Evolutionary conservation across 2,329 filamentous ascomycete genomes (phyloP).

Genomic region (Lachnellula arida): DNA sequence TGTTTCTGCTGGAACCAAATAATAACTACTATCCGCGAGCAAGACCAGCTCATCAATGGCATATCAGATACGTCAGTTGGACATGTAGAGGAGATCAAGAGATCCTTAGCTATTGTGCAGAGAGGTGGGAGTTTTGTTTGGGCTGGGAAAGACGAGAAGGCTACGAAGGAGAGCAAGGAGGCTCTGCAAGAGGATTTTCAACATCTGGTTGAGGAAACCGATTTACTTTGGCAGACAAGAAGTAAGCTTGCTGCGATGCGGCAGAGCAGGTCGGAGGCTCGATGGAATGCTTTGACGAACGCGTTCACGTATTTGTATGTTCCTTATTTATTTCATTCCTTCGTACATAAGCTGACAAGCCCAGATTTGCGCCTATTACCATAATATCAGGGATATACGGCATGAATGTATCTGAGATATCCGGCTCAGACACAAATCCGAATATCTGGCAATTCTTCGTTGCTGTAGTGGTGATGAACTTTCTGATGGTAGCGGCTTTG

Average conservation of each 20-base stretch:
- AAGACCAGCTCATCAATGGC: conserved; percentile 25
- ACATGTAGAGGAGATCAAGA: conserved; percentile 29
- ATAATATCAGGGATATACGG: conserved; percentile 28
- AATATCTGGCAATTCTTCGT: conserved; percentile 31
- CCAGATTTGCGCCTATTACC: conserved; percentile 23
- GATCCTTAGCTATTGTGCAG: conserved; percentile 20
- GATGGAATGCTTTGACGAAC: conserved; percentile 24
- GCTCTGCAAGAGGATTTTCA: conserved; percentile 27
- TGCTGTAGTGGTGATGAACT: conserved; percentile 17
- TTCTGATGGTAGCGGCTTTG: conserved; percentile 15
- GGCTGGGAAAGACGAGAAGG: conserved; percentile 9
- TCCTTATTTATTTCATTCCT: background rate
- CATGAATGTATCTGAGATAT: conserved; percentile 29
- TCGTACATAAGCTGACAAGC: background rate
- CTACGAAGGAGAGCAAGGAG: conserved; percentile 4
- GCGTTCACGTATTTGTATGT: conserved; percentile 28
- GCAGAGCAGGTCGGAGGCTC: conserved; percentile 18
- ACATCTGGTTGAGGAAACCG: conserved; percentile 26
- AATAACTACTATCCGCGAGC: conserved; percentile 26
- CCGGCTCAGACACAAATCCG: conserved; percentile 17
- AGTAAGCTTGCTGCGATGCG: conserved; percentile 22
- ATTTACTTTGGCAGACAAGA: conserved; percentile 25
- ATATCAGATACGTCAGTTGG: conserved; percentile 27
- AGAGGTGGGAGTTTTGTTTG: conserved; percentile 24
- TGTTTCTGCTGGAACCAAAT: conserved; percentile 29